A percentile compares a stretch with the other conserved stretches of the same genome.
Conservation (phyloP, 768 basidiomycete species). For the Serendipita indica region DNA sequence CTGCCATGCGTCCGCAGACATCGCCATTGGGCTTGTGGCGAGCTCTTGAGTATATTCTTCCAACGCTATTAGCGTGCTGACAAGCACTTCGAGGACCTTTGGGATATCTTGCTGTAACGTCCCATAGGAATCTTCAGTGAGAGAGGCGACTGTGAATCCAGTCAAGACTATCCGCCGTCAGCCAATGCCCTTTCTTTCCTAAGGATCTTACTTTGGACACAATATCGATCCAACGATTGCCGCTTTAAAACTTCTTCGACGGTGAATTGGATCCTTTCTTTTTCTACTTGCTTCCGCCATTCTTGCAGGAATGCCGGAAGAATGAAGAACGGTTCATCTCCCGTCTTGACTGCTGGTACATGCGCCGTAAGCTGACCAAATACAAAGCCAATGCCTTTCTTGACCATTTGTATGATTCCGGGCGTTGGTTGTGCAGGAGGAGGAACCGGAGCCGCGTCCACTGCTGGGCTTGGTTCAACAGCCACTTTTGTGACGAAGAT, state of each 20-base stretch:
- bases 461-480: not conserved
- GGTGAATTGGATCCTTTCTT: not conserved
- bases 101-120: slow-evolving; percentile 77
- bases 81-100: slow-evolving; percentile 59
- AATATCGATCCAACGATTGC: slow-evolving; percentile 43
- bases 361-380: slow-evolving; percentile 2
- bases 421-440: not conserved
- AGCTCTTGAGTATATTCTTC: slow-evolving; percentile 51
- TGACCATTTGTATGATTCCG: not conserved
- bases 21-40: slow-evolving; percentile 23
- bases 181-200: no score
- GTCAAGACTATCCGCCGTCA: slow-evolving; percentile 37
- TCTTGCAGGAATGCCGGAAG: not conserved
- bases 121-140: slow-evolving; percentile 69
- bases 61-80: slow-evolving; percentile 48
- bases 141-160: slow-evolving; percentile 50
- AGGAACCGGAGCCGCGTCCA: not conserved
- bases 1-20: not conserved
- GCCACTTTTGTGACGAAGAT: not conserved
- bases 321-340: not conserved
- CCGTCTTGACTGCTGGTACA: not conserved
- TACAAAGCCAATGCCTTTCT: not conserved
- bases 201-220: slow-evolving; percentile 40
- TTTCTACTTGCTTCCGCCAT: not conserved
- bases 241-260: not conserved